Percentiles rank a stretch among this genome's conserved stretches.
Evolutionary conservation across 192 early-diverging fungal species (phyloP).

Genomic region (Pecoramyces ruminantium): DNA sequence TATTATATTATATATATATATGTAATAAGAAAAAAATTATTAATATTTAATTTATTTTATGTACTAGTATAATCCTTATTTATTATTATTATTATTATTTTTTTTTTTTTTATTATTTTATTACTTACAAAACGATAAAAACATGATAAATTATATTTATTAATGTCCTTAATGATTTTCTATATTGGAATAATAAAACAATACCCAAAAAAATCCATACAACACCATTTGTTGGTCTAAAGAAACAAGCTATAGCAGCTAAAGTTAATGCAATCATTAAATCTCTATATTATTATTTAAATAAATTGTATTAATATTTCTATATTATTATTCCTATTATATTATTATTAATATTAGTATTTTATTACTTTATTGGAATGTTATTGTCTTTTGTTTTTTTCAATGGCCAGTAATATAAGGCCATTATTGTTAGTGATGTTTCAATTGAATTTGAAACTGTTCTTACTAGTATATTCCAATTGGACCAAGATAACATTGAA

Average conservation of each 20-base stretch:
- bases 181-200: conserved; percentile 20
- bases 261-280: conserved; percentile 31
- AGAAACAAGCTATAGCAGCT: conserved; percentile 65
- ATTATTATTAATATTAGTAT: conserved; percentile 2
- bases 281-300: neutral
- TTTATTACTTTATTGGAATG: neutral
- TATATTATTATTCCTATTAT: conserved; percentile 6
- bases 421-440: conserved; percentile 49
- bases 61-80: too few species aligned
- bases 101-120: neutral
- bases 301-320: neutral
- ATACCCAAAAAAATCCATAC: conserved; percentile 68
- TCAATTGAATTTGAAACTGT: conserved; percentile 61
- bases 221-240: conserved; percentile 75
- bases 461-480: conserved; percentile 38
- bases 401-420: conserved; percentile 78
- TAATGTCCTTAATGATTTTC: neutral
- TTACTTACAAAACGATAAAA: conserved; percentile 22
- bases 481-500: conserved; percentile 38
- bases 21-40: conserved; percentile 5
- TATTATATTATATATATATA: conserved; percentile 1
- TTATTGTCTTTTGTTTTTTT: conserved; percentile 1
- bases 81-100: too few species aligned
- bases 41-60: too few species aligned
- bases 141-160: neutral